phyloP scores from a whole-genome alignment of 1,284 basidiomycete genomes.

The Malassezia yamatoensis region DNA sequence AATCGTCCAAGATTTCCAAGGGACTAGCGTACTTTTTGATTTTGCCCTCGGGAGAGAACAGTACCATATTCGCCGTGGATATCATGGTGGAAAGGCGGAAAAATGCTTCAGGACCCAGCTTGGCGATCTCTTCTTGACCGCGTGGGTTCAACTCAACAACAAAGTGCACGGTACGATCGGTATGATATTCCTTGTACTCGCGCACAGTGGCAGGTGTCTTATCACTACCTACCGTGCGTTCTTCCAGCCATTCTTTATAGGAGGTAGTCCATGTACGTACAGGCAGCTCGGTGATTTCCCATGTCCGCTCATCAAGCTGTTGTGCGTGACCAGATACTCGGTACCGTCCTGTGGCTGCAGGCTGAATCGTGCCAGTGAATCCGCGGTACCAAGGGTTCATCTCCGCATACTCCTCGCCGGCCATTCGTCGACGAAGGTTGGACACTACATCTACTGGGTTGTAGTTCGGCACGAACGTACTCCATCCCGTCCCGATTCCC shows the following conservation, averaged over 20 bases:
- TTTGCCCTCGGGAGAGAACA: constrained; percentile 90
- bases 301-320: constrained; percentile 73
- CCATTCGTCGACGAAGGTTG: constrained; percentile 79
- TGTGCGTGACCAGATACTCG: constrained; percentile 66
- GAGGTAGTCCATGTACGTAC: constrained; percentile 88
- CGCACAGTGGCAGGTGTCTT: constrained; percentile 59
- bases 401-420: constrained; percentile 66
- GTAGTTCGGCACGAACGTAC: constrained; percentile 82
- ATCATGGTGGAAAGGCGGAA: constrained; percentile 81
- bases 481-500: constrained; percentile 99
- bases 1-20: constrained; percentile 87
- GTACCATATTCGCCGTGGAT: constrained; percentile 93
- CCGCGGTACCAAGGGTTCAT: constrained; percentile 98
- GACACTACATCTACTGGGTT: constrained; percentile 83
- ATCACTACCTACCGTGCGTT: constrained; percentile 53
- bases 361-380: constrained; percentile 73
- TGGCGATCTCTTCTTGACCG: constrained; percentile 74
- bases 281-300: constrained; percentile 91
- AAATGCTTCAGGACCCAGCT: constrained; percentile 75
- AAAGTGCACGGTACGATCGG: constrained; percentile 85
- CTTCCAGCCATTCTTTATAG: constrained; percentile 84
- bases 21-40: constrained; percentile 85
- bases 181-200: constrained; percentile 54
- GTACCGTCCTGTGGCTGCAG: constrained; percentile 71
- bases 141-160: constrained; percentile 69